Percentiles rank a stretch among this genome's conserved stretches.
Evolutionary conservation across 176 grass and related monocot genomes (phyloP).

Genomic region (Dendrocalamus sinicus): DNA sequence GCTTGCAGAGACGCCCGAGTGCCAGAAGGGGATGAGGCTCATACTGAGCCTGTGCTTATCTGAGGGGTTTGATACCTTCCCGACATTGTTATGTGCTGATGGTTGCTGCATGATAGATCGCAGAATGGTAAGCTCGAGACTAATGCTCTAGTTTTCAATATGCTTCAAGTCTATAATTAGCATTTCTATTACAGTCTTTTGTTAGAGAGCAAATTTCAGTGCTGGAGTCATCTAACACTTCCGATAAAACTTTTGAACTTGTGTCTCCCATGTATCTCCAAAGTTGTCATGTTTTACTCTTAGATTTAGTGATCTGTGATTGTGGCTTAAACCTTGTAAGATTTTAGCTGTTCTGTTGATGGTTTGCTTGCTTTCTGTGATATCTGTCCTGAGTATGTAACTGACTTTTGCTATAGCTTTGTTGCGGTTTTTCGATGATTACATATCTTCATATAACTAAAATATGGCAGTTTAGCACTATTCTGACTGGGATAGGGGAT

Average conservation of each 20-base stretch:
- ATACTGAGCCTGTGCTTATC: conserved; percentile 71
- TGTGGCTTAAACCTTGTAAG: conserved; percentile 1
- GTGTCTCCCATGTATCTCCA: neutral
- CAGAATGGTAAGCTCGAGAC: conserved; percentile 60
- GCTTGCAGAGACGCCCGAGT: conserved; percentile 66
- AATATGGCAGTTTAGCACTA: neutral
- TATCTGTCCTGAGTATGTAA: neutral
- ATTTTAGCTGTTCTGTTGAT: conserved; percentile 1
- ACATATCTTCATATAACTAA: neutral
- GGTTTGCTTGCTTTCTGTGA: conserved; percentile 1
- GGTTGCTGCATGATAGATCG: conserved; percentile 81
- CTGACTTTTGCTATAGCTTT: neutral
- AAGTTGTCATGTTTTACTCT: neutral
- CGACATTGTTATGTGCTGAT: conserved; percentile 66
- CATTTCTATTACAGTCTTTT: neutral
- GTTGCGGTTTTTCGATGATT: neutral
- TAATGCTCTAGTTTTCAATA: conserved; percentile 9
- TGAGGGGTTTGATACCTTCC: conserved; percentile 71
- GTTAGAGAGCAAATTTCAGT: neutral
- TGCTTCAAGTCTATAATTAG: conserved; percentile 1
- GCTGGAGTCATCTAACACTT: neutral
- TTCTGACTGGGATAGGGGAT: neutral
- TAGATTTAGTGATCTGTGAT: neutral
- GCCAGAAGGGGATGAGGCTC: conserved; percentile 81
- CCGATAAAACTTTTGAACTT: neutral